Evolutionary conservation across 2,329 filamentous ascomycete species (phyloP).

Genomic region (Coniochaeta hoffmannii): DNA sequence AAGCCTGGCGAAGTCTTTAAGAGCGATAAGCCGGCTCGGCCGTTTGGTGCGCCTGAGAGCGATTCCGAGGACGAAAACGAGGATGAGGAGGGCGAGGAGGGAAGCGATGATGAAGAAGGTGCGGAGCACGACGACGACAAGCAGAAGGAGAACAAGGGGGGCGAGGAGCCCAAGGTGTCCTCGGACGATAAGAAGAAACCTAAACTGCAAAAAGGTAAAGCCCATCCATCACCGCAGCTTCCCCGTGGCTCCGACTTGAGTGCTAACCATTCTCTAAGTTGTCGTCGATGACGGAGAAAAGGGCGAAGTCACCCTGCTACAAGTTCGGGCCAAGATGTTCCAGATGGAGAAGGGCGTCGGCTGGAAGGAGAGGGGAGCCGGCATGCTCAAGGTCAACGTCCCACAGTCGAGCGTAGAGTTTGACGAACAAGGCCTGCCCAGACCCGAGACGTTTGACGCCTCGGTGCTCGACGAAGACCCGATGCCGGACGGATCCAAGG

Average conservation of each 20-base stretch:
- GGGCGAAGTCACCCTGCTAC: constrained; percentile 67
- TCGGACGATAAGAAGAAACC: constrained; percentile 57
- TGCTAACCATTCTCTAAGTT: constrained; percentile 33
- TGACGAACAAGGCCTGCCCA: constrained; percentile 41
- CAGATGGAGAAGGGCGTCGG: constrained; percentile 62
- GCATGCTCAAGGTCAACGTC: constrained; percentile 79
- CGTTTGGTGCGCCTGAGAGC: constrained; percentile 71
- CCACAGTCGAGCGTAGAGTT: constrained; percentile 49
- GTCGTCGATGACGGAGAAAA: constrained; percentile 80
- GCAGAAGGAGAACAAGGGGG: constrained; percentile 41
- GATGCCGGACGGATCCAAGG: constrained; percentile 15
- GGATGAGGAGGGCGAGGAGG: constrained; percentile 31
- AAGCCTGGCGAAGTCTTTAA: constrained; percentile 47
- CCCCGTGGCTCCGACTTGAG: neutral
- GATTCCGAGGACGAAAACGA: constrained; percentile 48
- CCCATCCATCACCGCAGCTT: neutral
- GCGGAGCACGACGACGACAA: constrained; percentile 45
- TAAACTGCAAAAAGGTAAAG: constrained; percentile 63
- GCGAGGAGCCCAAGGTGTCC: constrained; percentile 41
- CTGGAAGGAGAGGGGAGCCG: constrained; percentile 87
- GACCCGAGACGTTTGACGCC: constrained; percentile 48
- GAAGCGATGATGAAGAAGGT: constrained; percentile 24
- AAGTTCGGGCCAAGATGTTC: constrained; percentile 78
- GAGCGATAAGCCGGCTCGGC: constrained; percentile 56
- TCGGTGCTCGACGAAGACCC: constrained; percentile 42